Percentiles rank a stretch among this genome's conserved stretches.
These are phyloP conservation scores for Yamadazyma ubonensis DNA, from an alignment of 805 yeast genomes.

Conservation along the genomic window DNA sequence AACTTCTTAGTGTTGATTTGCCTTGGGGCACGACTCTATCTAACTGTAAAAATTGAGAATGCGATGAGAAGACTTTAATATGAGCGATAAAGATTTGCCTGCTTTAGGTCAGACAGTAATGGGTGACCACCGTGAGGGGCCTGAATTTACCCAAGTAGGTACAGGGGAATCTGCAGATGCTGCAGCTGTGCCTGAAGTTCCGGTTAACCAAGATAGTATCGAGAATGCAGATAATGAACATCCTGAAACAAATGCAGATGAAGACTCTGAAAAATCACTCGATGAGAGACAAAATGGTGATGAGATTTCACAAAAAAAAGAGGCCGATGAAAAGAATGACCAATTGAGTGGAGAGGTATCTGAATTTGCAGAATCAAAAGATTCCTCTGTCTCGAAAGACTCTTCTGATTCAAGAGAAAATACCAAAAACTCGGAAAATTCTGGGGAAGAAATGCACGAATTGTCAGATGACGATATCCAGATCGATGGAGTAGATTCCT, in stretches of 20 bases:
- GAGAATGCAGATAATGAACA: no score
- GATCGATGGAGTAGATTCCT: slow-evolving; percentile 16
- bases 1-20: neutral
- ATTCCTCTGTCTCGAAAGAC: neutral
- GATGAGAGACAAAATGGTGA: neutral
- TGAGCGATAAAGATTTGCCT: neutral
- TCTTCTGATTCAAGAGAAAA: no score
- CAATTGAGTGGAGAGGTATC: neutral
- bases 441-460: slow-evolving; percentile 13
- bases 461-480: slow-evolving; percentile 32
- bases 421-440: neutral
- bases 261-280: no score
- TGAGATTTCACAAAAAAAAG: neutral
- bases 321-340: neutral
- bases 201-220: no score
- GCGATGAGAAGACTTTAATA: slow-evolving; percentile 1
- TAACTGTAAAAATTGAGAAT: neutral
- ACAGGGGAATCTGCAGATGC: no score
- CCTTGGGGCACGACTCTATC: neutral
- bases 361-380: neutral
- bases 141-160: neutral
- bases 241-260: no score
- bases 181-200: no score
- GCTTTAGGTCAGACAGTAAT: neutral
- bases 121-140: no score